phyloP scores from a whole-genome alignment of 192 early-diverging fungal species.

The Backusella mclennaniae region DNA sequence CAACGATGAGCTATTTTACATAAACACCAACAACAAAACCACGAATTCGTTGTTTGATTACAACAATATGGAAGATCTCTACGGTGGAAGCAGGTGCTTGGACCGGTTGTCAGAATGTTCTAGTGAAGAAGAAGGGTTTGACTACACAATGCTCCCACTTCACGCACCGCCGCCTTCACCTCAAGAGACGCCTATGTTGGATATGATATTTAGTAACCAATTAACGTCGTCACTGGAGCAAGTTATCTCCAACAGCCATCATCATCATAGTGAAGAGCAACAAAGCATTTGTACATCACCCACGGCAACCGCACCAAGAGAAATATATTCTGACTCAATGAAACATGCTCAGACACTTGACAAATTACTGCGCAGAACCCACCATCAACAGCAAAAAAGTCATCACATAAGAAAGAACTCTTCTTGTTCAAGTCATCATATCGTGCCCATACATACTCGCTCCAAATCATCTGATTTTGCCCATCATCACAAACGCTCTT shows the following conservation, averaged over 20 bases:
- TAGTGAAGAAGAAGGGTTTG: slow-evolving; percentile 23
- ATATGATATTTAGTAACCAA: slow-evolving; percentile 20
- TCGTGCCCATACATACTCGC: neutral
- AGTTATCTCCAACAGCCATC: neutral
- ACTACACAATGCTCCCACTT: slow-evolving; percentile 9
- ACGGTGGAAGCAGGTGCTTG: neutral
- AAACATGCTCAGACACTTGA: slow-evolving; percentile 29
- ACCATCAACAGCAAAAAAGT: slow-evolving; percentile 12
- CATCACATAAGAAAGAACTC: slow-evolving; percentile 8
- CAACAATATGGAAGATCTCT: slow-evolving; percentile 8
- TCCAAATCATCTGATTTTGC: slow-evolving; percentile 3
- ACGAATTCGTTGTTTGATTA: neutral
- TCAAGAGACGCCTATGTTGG: slow-evolving; percentile 31
- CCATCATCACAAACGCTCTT: neutral
- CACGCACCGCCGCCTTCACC: slow-evolving; percentile 33
- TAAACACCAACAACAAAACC: neutral
- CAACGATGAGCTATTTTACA: slow-evolving; percentile 8
- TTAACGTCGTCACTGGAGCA: slow-evolving; percentile 15
- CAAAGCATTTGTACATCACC: neutral
- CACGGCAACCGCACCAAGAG: neutral
- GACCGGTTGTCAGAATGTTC: slow-evolving; percentile 15
- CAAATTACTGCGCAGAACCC: slow-evolving; percentile 16
- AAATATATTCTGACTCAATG: slow-evolving; percentile 1
- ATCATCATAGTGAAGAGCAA: neutral
- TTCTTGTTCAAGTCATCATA: neutral